A percentile compares a stretch with the other conserved stretches of the same genome.
Evolutionary conservation across 768 basidiomycete genomes (phyloP).

Genomic region (Goffeauzyma gilvescens): DNA sequence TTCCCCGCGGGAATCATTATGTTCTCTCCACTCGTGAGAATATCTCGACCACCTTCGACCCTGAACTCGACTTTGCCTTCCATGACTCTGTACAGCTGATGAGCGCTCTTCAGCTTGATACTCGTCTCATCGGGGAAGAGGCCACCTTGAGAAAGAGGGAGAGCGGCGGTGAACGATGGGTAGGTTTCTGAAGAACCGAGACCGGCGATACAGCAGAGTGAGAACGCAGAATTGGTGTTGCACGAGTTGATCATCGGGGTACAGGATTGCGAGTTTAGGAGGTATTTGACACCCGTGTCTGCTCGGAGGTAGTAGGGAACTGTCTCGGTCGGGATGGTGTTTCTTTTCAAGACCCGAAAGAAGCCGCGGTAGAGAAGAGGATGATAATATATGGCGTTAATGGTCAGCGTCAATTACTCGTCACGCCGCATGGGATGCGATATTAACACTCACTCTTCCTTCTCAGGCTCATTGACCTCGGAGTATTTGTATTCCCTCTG

Average conservation of each 20-base stretch:
- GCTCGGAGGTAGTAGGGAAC: slow-evolving; percentile 6
- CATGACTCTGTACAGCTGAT: slow-evolving; percentile 5
- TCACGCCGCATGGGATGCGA: neutral
- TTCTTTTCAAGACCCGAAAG: neutral
- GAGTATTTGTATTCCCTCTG: slow-evolving; percentile 5
- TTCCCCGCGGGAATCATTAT: slow-evolving; percentile 6
- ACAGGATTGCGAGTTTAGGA: slow-evolving; percentile 9
- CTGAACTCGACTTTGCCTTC: slow-evolving; percentile 7
- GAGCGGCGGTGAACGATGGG: slow-evolving; percentile 1
- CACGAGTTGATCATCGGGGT: neutral
- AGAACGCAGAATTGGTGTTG: slow-evolving; percentile 5
- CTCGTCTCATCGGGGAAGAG: slow-evolving; percentile 1
- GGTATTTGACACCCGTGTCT: slow-evolving; percentile 8
- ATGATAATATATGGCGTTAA: too few relatives aligned
- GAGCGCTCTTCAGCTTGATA: slow-evolving; percentile 4
- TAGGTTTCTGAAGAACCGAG: slow-evolving; percentile 2
- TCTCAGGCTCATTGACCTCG: neutral
- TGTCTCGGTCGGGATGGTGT: slow-evolving; percentile 2
- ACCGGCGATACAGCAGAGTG: slow-evolving; percentile 8
- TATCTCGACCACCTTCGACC: neutral
- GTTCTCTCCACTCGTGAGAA: slow-evolving; percentile 3
- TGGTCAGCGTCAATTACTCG: neutral
- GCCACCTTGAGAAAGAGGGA: neutral
- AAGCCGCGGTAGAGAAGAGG: too few relatives aligned
- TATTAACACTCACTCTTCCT: slow-evolving; percentile 5